These are phyloP conservation scores for Trifolium repens DNA, from an alignment of 306 rosid genomes.

Conservation along the genomic window DNA sequence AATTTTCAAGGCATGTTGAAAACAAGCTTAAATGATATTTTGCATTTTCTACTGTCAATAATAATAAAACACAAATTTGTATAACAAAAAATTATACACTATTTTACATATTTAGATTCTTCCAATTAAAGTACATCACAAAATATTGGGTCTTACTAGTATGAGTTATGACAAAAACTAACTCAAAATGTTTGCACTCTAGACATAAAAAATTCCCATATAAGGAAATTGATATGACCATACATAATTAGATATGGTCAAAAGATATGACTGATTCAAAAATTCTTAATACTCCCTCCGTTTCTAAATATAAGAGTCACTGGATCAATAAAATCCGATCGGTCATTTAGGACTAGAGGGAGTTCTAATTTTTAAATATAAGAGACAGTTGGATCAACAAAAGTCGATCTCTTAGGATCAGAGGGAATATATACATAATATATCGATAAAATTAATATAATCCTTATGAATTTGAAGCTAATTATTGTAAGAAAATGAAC, in stretches of 20 bases:
- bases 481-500: not conserved
- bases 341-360: no score
- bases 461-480: not conserved
- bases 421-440: no score
- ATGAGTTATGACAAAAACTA: not conserved
- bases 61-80: not conserved
- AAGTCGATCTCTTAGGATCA: no score
- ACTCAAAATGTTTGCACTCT: not conserved
- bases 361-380: no score
- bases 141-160: not conserved
- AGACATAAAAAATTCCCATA: not conserved
- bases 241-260: not conserved
- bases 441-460: no score
- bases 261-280: not conserved
- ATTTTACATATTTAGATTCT: not conserved
- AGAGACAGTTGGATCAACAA: no score
- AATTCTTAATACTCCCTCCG: not conserved
- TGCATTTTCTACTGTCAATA: not conserved
- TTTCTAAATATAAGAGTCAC: no score
- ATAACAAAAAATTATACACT: not conserved
- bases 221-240: not conserved
- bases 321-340: no score
- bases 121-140: conserved; percentile 11
- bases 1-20: not conserved
- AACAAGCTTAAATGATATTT: not conserved